Percentiles rank a stretch among this genome's conserved stretches.
Evolutionary conservation across 345 rosid species (phyloP).

Genomic region (Triadica sebifera): DNA sequence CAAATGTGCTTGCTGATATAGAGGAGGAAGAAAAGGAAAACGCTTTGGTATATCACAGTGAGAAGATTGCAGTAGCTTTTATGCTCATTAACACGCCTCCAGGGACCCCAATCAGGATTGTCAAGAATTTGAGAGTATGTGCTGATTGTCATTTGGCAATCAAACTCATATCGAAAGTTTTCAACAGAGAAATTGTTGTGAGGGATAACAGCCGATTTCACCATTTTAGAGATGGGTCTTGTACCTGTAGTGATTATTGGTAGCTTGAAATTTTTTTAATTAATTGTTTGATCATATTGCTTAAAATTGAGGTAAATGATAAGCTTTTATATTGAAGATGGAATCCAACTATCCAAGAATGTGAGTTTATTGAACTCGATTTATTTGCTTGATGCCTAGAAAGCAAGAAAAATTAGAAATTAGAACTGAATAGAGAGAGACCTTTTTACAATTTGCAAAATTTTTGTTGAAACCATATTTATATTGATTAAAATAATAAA

Average conservation of each 20-base stretch:
- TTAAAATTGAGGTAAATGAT: too few species aligned
- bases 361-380: too few species aligned
- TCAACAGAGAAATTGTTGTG: constrained; percentile 57
- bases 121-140: constrained; percentile 81
- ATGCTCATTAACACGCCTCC: constrained; percentile 61
- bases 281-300: too few species aligned
- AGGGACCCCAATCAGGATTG: constrained; percentile 51
- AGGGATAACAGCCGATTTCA: constrained; percentile 86
- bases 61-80: constrained; percentile 82
- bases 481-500: too few species aligned
- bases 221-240: constrained; percentile 64
- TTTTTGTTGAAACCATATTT: too few species aligned
- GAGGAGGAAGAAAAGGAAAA: constrained; percentile 83
- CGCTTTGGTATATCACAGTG: constrained; percentile 70
- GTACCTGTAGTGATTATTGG: constrained; percentile 52
- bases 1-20: constrained; percentile 61
- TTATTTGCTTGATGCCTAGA: too few species aligned
- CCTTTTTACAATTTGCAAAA: too few species aligned
- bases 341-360: too few species aligned
- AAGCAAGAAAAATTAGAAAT: too few species aligned
- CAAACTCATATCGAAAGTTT: constrained; percentile 69
- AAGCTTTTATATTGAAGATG: too few species aligned
- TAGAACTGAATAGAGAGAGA: too few species aligned
- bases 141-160: constrained; percentile 80
- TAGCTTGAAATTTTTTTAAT: background rate